Percentiles rank a stretch among this genome's conserved stretches.
Conservation (phyloP, 129 eudicot genomes). For the Rutidosis leptorrhynchoides region DNA sequence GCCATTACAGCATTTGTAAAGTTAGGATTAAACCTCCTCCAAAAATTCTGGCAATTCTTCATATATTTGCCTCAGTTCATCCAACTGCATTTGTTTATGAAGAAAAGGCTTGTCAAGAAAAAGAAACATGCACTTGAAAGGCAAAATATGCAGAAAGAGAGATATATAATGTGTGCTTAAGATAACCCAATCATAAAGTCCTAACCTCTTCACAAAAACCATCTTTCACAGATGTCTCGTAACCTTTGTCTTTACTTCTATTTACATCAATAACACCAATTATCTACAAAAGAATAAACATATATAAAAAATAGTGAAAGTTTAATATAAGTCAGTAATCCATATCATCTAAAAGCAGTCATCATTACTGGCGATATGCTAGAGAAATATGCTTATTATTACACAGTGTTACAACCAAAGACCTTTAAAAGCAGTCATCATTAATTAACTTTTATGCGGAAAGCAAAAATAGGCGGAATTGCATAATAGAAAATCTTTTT, state of each 20-base stretch:
- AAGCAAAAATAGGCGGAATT: conserved; percentile 9
- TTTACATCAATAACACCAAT: conserved; percentile 90
- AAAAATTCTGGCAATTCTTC: too few relatives aligned
- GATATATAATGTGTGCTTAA: not conserved
- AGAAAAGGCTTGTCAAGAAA: conserved; percentile 17
- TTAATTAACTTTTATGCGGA: not conserved
- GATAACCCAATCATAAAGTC: conserved; percentile 15
- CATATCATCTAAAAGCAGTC: not conserved
- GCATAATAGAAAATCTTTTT: conserved; percentile 8
- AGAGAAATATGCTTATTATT: conserved; percentile 10
- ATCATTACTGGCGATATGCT: conserved; percentile 7
- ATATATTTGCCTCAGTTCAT: too few relatives aligned
- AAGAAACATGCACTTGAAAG: conserved; percentile 16
- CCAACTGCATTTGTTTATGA: conserved; percentile 55
- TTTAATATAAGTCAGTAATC: not conserved
- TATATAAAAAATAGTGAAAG: not conserved
- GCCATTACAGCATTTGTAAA: conserved; percentile 39
- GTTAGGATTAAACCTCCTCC: conserved; percentile 58
- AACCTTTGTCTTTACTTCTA: too few relatives aligned
- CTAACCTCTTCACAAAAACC: conserved; percentile 88
- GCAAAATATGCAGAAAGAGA: not conserved
- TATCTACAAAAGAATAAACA: conserved; percentile 42
- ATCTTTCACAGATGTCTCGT: too few relatives aligned
- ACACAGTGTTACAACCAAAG: not conserved
- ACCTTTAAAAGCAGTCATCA: conserved; percentile 20